These are phyloP conservation scores for Aspergillus brunneoviolaceus DNA, from an alignment of 2,329 filamentous ascomycete genomes.

Conservation along the genomic window DNA sequence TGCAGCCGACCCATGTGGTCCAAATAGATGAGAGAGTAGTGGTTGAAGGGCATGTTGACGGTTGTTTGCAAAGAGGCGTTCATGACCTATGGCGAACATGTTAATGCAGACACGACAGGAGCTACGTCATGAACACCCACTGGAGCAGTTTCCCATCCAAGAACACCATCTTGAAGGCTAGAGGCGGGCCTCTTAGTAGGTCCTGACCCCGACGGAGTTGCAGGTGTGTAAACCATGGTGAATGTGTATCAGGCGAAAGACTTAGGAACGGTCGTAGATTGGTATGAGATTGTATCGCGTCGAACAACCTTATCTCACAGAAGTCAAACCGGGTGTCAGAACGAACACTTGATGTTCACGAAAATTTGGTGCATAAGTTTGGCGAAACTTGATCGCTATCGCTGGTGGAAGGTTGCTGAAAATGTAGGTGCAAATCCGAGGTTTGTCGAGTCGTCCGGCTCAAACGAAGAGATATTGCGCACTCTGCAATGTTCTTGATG, in stretches of 20 bases:
- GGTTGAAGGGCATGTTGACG: conserved; percentile 30
- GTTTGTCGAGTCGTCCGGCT: neutral
- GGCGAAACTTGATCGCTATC: neutral
- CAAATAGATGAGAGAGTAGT: conserved; percentile 40
- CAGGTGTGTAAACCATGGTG: conserved; percentile 31
- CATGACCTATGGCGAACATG: conserved; percentile 26
- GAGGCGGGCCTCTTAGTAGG: conserved; percentile 34
- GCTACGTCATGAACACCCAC: conserved; percentile 20
- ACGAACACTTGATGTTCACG: neutral
- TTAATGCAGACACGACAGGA: neutral
- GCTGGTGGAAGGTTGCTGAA: neutral
- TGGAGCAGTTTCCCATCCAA: conserved; percentile 32
- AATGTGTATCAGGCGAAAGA: neutral
- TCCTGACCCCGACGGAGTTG: conserved; percentile 24
- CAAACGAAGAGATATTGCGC: neutral
- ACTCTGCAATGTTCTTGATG: neutral
- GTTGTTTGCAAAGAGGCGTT: conserved; percentile 25
- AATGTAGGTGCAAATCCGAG: neutral
- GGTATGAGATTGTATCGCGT: neutral
- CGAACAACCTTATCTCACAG: neutral
- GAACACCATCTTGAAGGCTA: conserved; percentile 26
- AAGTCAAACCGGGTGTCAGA: neutral
- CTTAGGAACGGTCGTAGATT: neutral
- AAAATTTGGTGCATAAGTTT: neutral
- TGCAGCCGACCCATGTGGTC: conserved; percentile 35